Evolutionary conservation across 495 filamentous ascomycete species (phyloP).

Genomic region (Lasiosphaeria ovina): DNA sequence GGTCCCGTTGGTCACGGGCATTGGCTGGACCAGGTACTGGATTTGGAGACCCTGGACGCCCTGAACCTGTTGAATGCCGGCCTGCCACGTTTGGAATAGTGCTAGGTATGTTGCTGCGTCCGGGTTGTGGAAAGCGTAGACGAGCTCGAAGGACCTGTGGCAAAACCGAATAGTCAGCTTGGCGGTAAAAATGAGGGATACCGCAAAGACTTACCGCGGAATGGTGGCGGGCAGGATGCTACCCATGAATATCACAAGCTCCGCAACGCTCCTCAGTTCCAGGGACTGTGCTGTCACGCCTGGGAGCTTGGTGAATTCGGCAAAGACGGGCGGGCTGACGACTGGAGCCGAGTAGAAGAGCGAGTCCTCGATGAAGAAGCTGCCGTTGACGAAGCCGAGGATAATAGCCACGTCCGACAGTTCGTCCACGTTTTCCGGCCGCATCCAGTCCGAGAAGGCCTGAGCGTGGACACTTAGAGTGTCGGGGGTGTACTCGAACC

Average conservation of each 20-base stretch:
- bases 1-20: slow-evolving; percentile 17
- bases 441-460: slow-evolving; percentile 16
- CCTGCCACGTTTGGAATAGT: slow-evolving; percentile 12
- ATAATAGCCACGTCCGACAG: slow-evolving; percentile 10
- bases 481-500: slow-evolving; percentile 33
- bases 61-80: slow-evolving; percentile 4
- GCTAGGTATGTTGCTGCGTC: neutral
- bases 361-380: slow-evolving; percentile 7
- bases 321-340: slow-evolving; percentile 19
- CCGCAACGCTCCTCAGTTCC: slow-evolving; percentile 4
- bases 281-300: neutral
- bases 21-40: slow-evolving; percentile 12
- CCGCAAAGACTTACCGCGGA: neutral
- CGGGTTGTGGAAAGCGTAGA: slow-evolving; percentile 15
- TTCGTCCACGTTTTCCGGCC: slow-evolving; percentile 13
- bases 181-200: neutral
- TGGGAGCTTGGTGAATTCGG: slow-evolving; percentile 14
- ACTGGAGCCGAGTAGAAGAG: slow-evolving; percentile 21
- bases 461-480: slow-evolving; percentile 5
- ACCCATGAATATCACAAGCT: slow-evolving; percentile 1
- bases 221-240: neutral
- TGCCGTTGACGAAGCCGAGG: slow-evolving; percentile 2
- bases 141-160: slow-evolving; percentile 9
- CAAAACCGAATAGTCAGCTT: neutral
- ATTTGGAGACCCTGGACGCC: slow-evolving; percentile 1